phyloP scores from a whole-genome alignment of 371 early-diverging fungal genomes.

The Mortierella sp. region DNA sequence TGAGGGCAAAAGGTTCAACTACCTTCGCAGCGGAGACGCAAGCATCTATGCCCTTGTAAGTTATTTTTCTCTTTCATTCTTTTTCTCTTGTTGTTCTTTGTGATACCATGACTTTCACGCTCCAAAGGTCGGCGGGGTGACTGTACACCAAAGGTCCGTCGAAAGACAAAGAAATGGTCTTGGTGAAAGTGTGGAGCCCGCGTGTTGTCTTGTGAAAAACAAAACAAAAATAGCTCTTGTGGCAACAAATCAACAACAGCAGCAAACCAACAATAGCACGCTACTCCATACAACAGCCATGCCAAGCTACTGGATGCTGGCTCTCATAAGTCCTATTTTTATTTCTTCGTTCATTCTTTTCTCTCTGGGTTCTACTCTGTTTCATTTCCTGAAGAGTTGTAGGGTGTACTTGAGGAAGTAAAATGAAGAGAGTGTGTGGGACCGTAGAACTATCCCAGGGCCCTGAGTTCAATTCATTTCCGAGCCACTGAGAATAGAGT shows the following conservation, averaged over 20 bases:
- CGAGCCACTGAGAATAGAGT: neutral
- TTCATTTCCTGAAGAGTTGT: neutral
- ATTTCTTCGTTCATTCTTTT: conserved; percentile 2
- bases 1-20: conserved; percentile 80
- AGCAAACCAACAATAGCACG: neutral
- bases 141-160: neutral
- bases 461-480: neutral
- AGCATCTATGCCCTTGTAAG: conserved; percentile 86
- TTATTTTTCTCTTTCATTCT: conserved; percentile 36
- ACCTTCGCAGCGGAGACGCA: conserved; percentile 73
- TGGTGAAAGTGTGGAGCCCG: neutral
- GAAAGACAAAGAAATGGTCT: neutral
- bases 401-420: neutral
- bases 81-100: neutral
- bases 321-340: conserved; percentile 4
- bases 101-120: neutral
- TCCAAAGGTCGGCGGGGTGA: neutral
- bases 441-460: neutral
- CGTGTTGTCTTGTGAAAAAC: neutral
- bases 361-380: neutral
- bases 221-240: conserved; percentile 4
- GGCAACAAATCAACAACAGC: neutral
- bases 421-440: neutral
- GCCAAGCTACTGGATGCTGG: neutral
- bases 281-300: neutral